Base-by-base conservation (phyloP, 441 rosid genomes). In the Eruca vesicaria region DNA sequence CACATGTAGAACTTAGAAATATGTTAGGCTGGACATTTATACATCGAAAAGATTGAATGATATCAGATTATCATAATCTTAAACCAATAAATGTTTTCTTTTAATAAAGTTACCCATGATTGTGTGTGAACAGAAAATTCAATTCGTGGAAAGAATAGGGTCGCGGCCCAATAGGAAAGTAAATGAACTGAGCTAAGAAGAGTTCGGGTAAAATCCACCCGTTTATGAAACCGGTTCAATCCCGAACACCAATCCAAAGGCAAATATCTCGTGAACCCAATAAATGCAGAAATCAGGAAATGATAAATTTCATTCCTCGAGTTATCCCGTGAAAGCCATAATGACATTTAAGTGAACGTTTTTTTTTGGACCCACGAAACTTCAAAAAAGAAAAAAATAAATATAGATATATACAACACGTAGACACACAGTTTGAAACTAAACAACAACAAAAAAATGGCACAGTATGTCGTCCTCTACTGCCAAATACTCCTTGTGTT, bases 241-340 rank as follows among this genome's bases (percentile, higher is more conserved):
- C 53, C 4, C 41, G 12, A 56, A 35, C 65, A n/a, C 66, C 23
- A 70, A 56, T 9, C 18, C 1, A 6, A 59, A 23, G 53, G 52
- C 33, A 52, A 66, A 78, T 60, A 68, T 78, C 81, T 72, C 78
- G 81, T 78, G 81, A 78, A 78, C 67, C 45, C 81, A 72, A 62
- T 72, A 78, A 78, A 78, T 78, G 81, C 48, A 62, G 26, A 21
- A 59, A 59, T 16, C 38, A 18, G 29, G 10, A 5, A n/a, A 21
- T 31, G 52, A 36, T 53, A 21, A 55, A 8, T 67, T 78, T 41
- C 43, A 11, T 36, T 61, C 60, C 72, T 68, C 55, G 78, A 78
- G 59, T 53, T 53, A 72, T 78, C 81, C 78, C 81, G 81, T 78
- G 81, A 78, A 36, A 78, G 53, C 36, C 78, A 73, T 78, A 38